phyloP scores from a whole-genome alignment of 2,329 filamentous ascomycete species.

The Colletotrichum plurivorum region DNA sequence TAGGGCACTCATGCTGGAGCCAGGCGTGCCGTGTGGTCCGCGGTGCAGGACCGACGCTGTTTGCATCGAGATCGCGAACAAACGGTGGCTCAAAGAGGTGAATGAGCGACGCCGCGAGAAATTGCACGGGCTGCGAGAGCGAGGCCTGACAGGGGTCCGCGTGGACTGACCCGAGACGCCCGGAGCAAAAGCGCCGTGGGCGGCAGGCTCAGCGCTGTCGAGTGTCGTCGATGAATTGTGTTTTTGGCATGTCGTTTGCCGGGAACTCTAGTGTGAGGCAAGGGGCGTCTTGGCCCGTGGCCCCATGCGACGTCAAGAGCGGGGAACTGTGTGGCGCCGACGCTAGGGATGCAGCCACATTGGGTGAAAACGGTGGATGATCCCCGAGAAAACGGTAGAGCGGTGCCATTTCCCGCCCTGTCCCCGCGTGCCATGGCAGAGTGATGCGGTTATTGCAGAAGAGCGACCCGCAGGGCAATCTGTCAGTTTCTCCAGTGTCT shows the following conservation, averaged over 20 bases:
- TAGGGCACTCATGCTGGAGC: too few relatives aligned
- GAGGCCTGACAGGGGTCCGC: slow-evolving; percentile 9
- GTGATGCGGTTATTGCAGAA: slow-evolving; percentile 17
- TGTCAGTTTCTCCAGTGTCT: background rate
- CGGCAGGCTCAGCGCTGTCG: too few relatives aligned
- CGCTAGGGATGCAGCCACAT: slow-evolving; percentile 30
- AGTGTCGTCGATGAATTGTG: background rate
- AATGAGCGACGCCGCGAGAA: slow-evolving; percentile 12
- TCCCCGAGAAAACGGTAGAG: slow-evolving; percentile 29
- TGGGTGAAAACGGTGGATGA: slow-evolving; percentile 31
- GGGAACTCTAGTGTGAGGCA: background rate
- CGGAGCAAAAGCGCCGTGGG: slow-evolving; percentile 30
- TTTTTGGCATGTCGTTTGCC: slow-evolving; percentile 13
- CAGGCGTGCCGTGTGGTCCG: too few relatives aligned
- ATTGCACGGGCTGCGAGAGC: slow-evolving; percentile 7
- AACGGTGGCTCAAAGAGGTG: slow-evolving; percentile 7
- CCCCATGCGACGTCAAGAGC: slow-evolving; percentile 31
- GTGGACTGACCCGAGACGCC: slow-evolving; percentile 26
- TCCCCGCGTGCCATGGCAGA: slow-evolving; percentile 6
- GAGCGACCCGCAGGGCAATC: background rate
- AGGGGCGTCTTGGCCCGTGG: slow-evolving; percentile 1
- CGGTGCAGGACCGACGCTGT: too few relatives aligned
- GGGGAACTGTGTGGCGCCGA: slow-evolving; percentile 32
- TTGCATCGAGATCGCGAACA: slow-evolving; percentile 20
- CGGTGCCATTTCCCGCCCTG: slow-evolving; percentile 24